Conservation (phyloP, 1,284 basidiomycete genomes). For the Tremellales sp. region DNA sequence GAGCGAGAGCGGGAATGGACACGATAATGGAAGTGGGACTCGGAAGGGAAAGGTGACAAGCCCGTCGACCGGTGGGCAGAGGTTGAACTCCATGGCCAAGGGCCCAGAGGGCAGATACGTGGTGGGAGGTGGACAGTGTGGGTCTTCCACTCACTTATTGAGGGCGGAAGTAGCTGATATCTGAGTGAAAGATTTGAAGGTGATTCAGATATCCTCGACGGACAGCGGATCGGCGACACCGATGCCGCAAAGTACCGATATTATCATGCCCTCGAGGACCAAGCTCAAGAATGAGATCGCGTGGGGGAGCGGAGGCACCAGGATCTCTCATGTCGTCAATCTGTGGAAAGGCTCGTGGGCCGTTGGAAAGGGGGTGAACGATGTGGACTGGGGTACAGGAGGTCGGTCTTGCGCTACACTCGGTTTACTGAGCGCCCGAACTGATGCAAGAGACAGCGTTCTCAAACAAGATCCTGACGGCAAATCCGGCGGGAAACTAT, state of each 20-base stretch:
- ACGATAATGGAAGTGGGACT: background rate
- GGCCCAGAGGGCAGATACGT: constrained; percentile 40
- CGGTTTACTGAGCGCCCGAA: background rate
- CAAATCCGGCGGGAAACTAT: constrained; percentile 75
- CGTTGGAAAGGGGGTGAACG: constrained; percentile 49
- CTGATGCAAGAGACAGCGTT: constrained; percentile 56
- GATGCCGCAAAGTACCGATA: constrained; percentile 5
- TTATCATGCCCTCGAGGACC: no score
- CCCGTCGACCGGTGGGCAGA: constrained; percentile 18
- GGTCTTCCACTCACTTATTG: constrained; percentile 11
- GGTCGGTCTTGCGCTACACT: constrained; percentile 52
- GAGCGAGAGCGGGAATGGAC: constrained; percentile 7
- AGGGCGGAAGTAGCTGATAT: constrained; percentile 9
- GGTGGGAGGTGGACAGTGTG: constrained; percentile 46
- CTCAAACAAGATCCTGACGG: constrained; percentile 74
- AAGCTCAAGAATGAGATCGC: no score
- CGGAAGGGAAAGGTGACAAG: constrained; percentile 21
- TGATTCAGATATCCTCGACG: constrained; percentile 34
- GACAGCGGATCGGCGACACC: constrained; percentile 16
- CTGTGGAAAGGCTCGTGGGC: constrained; percentile 45
- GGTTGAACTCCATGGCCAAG: constrained; percentile 42
- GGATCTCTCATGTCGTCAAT: constrained; percentile 43
- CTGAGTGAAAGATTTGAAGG: constrained; percentile 35
- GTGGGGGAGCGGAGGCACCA: no score
- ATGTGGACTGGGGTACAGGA: constrained; percentile 74